These are phyloP conservation scores for Flaveria robusta DNA, from an alignment of 129 eudicot genomes.

Conservation along the genomic window DNA sequence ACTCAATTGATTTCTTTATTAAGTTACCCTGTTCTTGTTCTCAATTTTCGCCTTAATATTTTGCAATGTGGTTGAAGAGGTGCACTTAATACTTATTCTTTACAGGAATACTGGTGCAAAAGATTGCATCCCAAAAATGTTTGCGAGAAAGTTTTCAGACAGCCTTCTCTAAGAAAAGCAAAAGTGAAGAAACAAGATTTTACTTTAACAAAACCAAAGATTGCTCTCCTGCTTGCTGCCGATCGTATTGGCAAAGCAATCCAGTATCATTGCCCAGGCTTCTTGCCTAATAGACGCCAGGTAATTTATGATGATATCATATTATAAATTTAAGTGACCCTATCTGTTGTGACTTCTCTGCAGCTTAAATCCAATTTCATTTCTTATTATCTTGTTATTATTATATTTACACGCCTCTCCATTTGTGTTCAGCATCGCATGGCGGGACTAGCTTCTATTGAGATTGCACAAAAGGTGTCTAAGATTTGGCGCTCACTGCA, in stretches of 20 bases:
- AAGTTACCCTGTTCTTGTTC: constrained; percentile 15
- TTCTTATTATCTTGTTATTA: constrained; percentile 7
- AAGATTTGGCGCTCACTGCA: constrained; percentile 93
- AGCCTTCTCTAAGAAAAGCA: constrained; percentile 89
- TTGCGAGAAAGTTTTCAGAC: constrained; percentile 94
- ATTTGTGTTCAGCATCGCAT: constrained; percentile 71
- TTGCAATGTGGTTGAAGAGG: constrained; percentile 7
- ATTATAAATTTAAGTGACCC: not conserved
- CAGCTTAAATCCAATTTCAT: constrained; percentile 1
- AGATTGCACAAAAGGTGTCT: constrained; percentile 92
- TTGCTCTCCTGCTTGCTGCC: constrained; percentile 72
- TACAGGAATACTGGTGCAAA: constrained; percentile 98
- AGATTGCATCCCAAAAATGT: constrained; percentile 93
- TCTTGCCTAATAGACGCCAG: constrained; percentile 93
- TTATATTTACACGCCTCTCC: not conserved
- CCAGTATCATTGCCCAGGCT: constrained; percentile 86
- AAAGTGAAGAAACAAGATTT: constrained; percentile 84
- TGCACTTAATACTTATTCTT: constrained; percentile 2
- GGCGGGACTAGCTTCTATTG: constrained; percentile 99
- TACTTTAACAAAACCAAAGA: constrained; percentile 72
- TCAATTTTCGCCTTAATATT: not conserved
- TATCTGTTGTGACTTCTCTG: not conserved
- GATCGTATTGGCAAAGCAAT: constrained; percentile 81
- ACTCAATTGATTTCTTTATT: constrained; percentile 1
- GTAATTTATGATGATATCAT: constrained; percentile 40